Conservation (phyloP, 768 basidiomycete species). For the Suillus plorans region DNA sequence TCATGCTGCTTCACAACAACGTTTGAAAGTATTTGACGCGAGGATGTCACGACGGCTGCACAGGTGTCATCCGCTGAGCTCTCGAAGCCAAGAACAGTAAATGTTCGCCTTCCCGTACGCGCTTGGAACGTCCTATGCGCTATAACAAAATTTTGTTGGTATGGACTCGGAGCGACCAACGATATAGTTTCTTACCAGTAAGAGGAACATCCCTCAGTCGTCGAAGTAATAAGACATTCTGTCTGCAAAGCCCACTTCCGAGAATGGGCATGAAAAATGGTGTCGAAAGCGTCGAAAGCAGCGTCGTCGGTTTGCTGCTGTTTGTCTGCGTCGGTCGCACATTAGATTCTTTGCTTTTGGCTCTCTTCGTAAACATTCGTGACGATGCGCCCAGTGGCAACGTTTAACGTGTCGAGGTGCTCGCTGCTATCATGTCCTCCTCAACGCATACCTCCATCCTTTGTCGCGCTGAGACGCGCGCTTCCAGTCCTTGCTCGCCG, state of each 20-base stretch:
- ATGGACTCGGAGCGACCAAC: background rate
- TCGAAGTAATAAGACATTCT: background rate
- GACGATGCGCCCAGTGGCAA: background rate
- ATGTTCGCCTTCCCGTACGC: conserved; percentile 20
- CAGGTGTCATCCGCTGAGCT: conserved; percentile 95
- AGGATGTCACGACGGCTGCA: conserved; percentile 78
- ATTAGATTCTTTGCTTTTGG: too few relatives aligned
- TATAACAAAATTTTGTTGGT: background rate
- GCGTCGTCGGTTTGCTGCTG: background rate
- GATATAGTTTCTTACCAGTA: background rate
- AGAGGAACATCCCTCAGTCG: background rate
- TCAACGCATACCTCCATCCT: background rate
- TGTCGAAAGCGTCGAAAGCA: background rate
- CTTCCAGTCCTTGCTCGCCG: conserved; percentile 10
- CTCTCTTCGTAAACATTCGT: background rate
- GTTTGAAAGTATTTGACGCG: conserved; percentile 73
- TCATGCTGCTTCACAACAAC: conserved; percentile 82
- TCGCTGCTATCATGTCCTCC: background rate
- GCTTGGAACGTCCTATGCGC: background rate
- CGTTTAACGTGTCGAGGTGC: background rate
- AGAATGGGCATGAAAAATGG: conserved; percentile 4
- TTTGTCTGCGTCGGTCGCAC: background rate
- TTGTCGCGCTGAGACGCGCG: background rate
- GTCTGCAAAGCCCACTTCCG: background rate
- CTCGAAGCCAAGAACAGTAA: conserved; percentile 78